Base-by-base conservation (phyloP, 331 rosid genomes). In the Malus hybrid region DNA sequence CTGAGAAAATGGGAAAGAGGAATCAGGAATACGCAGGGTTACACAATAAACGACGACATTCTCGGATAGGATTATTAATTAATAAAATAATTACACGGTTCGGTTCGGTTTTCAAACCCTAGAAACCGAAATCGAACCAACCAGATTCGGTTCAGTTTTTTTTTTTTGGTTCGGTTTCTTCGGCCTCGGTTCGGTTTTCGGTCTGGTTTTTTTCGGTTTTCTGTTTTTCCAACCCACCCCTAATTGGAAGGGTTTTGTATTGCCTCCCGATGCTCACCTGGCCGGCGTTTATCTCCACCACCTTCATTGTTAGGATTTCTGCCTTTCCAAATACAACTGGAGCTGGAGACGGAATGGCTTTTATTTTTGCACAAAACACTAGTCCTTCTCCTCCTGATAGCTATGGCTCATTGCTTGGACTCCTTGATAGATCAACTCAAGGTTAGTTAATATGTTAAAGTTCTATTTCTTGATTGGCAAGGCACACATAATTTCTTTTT, bases 281-380 rank as follows among this genome's bases (percentile, higher is more conserved):
- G 91, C 86, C 88, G 5, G 89, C 84, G 6, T 72, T 62, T 64
- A 81, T 89, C 48, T 79, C 87, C 6, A 86, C 93, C 34, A 83
- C 84, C 9, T 86, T 85, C 87, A 85, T 87, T 9, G 6, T 89
- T 29, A 85, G 87, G 73, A 80, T 89, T 29, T 77, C 86, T 18
- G 75, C 89, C 12, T 81, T 83, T 33, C 18, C 79, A 4, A 74
- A 79, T 50, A 69, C 88, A 28, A 79, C 79, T 10, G 16, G 7
- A 1, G 75, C 85, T 1, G 88, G 93, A 7, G 91, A 86, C 81
- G 93, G 93, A 39, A 80, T 89, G 77, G 73, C 93, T 3, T 69
- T 89, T 5, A 78, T 89, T 89, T 28, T 89, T 28, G 85, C 93
- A 6, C 86, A 73, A 32, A 84, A 86, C 81, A 66, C 27, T 4